phyloP scores from a whole-genome alignment of 257 asterid genomes.

The Fraxinus pennsylvanica region DNA sequence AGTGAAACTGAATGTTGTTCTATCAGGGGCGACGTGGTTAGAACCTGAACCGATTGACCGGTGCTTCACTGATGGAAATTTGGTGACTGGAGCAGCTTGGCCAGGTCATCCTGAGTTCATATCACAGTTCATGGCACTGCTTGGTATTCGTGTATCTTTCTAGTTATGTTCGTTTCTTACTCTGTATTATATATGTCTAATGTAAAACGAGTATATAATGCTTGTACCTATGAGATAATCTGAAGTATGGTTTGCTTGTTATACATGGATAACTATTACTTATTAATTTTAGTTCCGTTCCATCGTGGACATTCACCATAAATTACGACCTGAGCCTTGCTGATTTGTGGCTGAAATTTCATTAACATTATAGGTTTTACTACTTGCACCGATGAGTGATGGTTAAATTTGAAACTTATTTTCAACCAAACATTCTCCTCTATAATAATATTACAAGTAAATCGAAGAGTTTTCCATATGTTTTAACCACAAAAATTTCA shows the following conservation, averaged over 20 bases:
- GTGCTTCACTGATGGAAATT: constrained; percentile 89
- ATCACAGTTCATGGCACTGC: constrained; percentile 81
- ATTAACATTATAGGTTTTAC: too few species aligned
- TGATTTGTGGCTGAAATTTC: too few species aligned
- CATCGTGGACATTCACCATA: too few species aligned
- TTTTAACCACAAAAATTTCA: too few species aligned
- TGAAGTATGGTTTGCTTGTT: constrained; percentile 1
- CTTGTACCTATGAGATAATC: not conserved
- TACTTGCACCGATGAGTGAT: too few species aligned
- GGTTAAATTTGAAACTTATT: too few species aligned
- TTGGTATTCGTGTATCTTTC: constrained; percentile 54
- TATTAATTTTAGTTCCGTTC: too few species aligned
- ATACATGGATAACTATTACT: not conserved
- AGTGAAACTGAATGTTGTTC: constrained; percentile 83
- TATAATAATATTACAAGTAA: too few species aligned
- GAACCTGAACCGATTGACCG: constrained; percentile 91
- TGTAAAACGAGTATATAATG: not conserved
- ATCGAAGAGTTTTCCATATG: too few species aligned
- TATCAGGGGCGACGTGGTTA: constrained; percentile 82
- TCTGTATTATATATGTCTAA: not conserved
- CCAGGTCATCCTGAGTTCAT: constrained; percentile 94
- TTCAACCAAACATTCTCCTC: too few species aligned
- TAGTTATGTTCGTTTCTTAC: constrained; percentile 15
- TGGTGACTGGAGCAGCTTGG: constrained; percentile 99
- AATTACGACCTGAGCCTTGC: too few species aligned